Base-by-base conservation (phyloP, 495 filamentous ascomycete genomes). In the Penicillium riverlandense region DNA sequence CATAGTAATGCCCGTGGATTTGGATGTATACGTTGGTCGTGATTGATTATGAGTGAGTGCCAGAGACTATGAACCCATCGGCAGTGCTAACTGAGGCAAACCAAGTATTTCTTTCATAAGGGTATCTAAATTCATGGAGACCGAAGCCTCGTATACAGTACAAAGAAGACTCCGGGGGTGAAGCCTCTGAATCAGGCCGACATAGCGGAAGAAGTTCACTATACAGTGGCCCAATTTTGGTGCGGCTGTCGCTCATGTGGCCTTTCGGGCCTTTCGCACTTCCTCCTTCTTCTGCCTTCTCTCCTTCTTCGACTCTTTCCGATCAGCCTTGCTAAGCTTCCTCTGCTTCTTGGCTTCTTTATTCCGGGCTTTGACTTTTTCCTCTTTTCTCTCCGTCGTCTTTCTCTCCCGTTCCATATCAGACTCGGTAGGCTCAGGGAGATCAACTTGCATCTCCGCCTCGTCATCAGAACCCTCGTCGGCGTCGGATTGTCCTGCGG, bases 271-370 rank as follows among this genome's bases (percentile, higher is more conserved):
- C 41, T 61, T 63, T 35, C 63, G 59, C 11, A 14, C n/a, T 33
- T 64, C 47, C 34, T 58, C 43, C 45, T 73, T 71, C 50, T 67
- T 71, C 42, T 63, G 49, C 29, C 59, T 55, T 40, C 68, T 55
- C n/a, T 68, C 58, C 40, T 67, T 65, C 34, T 64, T 64, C 12
- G 47, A 40, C 10, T 60, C 52, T 35, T 48, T 51, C 22, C 44
- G 55, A 14, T 58, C 57, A 9, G 59, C 50, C 36, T 58, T 62
- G 45, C 39, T 60, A 34, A 45, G 47, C 49, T 57, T 66, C 37
- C 60, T 63, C 44, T 50, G 49, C 35, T 51, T 45, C 46, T 59
- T 67, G 27, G 41, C 41, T 43, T 37, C 32, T 34, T 51, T 46
- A 30, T 16, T 46, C 30, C 12, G 32, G 7, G 37, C 43, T 44